Evolutionary conservation across 2,329 filamentous ascomycete species (phyloP), one percentile per base, ranked within the genome.

Genomic region (Fusarium globosum): DNA sequence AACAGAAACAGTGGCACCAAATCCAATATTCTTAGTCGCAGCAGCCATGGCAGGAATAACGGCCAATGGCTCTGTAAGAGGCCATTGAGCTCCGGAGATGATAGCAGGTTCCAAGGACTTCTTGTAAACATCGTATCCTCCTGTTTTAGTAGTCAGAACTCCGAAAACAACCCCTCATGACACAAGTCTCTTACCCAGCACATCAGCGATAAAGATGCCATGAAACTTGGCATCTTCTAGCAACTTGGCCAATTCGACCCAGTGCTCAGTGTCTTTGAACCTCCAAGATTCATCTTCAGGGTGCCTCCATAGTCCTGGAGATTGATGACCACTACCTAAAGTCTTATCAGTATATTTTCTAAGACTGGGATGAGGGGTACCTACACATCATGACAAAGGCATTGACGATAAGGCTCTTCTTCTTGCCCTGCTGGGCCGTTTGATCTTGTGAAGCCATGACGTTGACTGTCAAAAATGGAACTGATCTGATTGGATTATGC

Each of bases 61-160:
- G 4, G 88, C 86, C 5, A 93, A 78, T 0, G 91, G 92, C 78
- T 93, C 91, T 33, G 92, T 92, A 23, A 93, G 89, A 0, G 91
- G 92, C 88, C 90, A 94, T 80, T 93, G 91, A 0, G 91, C 89
- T 0, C 90, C 91, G 0, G 90, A 90, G 11, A 85, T 82, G 33
- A 91, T 87, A 0, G 90, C 89, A 2, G 91, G 88, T 4, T 88
- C 86, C 6, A 93, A 83, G 0, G 82, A 83, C 68, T 88, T 91
- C 39, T 88, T 89, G 80, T 93, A 93, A 5, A 93, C 90, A 82
- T 94, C 91, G 76, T 93, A 93, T 7, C 90, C 90, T 21, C 90
- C 91, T 81, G 14, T 26, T 21, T 4, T 1, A 18, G 9, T 28
- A 10, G 33, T 58, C 30, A 77, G 49, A 45, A 14, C 12, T 14